phyloP scores from a whole-genome alignment of 2,329 filamentous ascomycete genomes.

The Hypoxylon sp. region DNA sequence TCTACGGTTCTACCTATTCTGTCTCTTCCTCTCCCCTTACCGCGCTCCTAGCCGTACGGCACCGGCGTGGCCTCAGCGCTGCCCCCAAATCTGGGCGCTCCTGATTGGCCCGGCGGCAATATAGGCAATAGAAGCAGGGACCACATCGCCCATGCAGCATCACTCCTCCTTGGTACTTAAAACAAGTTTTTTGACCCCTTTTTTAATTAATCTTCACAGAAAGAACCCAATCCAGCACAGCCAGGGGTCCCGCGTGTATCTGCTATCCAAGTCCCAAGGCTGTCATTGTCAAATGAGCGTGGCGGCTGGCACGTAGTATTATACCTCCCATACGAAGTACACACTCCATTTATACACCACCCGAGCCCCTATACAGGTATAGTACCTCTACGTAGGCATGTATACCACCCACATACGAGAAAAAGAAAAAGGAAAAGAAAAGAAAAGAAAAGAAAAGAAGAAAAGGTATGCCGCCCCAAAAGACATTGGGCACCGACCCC shows the following conservation, averaged over 20 bases:
- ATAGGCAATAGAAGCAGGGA: conserved; percentile 23
- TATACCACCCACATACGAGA: too few relatives aligned
- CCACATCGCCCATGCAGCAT: conserved; percentile 5
- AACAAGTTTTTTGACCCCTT: conserved; percentile 24
- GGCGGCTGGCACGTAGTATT: conserved; percentile 17
- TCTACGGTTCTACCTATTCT: too few relatives aligned
- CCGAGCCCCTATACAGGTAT: too few relatives aligned
- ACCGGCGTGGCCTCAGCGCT: neutral
- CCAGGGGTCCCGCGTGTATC: conserved; percentile 6
- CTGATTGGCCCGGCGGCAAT: conserved; percentile 10
- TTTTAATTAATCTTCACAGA: conserved; percentile 28
- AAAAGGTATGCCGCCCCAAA: conserved; percentile 1
- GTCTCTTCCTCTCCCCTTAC: neutral
- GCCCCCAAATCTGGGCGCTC: too few relatives aligned
- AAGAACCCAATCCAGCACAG: conserved; percentile 8
- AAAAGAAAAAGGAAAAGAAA: too few relatives aligned
- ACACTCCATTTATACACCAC: too few relatives aligned
- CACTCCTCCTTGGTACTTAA: conserved; percentile 14
- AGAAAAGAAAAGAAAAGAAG: conserved; percentile 1
- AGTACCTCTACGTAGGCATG: too few relatives aligned
- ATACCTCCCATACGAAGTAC: conserved; percentile 21
- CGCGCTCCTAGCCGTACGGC: conserved; percentile 17
- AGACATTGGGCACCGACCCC: conserved; percentile 33
- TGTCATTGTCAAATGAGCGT: too few relatives aligned
- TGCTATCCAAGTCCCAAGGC: too few relatives aligned